Base-by-base conservation (phyloP, 2,329 filamentous ascomycete genomes). In the Penicillium sp. region DNA sequence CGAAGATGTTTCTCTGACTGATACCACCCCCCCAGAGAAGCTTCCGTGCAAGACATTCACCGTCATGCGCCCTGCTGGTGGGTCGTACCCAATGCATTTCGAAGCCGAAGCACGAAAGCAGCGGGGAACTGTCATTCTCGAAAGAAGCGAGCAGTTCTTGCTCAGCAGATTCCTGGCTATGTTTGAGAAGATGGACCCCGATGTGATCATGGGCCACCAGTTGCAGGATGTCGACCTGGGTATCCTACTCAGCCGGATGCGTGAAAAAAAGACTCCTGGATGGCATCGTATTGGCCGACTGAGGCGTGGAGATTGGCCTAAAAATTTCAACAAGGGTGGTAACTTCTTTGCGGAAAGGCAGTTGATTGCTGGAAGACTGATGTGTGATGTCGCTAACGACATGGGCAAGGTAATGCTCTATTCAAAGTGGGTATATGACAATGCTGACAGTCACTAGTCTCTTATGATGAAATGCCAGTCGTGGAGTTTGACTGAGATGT, bases 401-500 rank as follows among this genome's bases (percentile, higher is more conserved):
- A 90, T 95, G 69, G 94, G 94, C 73, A 97, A 97, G 71, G 78
- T 79, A 67, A 61, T 66, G 38, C 49, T 32, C 18, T 42, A 24
- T 39, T n/a, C n/a, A 13, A 13, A 44, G 18, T 13, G 11, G 18
- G 35, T 29, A 10, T 24, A 34, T 34, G 38, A 40, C 35, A 52
- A 39, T 53, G 49, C 69, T 76, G 52, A 75, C 60, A 43, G 6
- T 42, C 5, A 42, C 43, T 65, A 80, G 79, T 97, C 93, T 11
- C 85, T 92, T 62, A 97, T 97, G 93, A 87, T 85, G 66, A 96
- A 96, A 77, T 99, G 94, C 73, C 93, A 97, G 74, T 96, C 92
- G 3, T 99, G 94, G 94, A 96, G 89, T 73, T 81, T 99, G 73
- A 95, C 93, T 2, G 94, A 99, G 74, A 99, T 99, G 92, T 96